These are phyloP conservation scores for Smallanthus sonchifolius DNA, from an alignment of 129 eudicot species.

Conservation along the genomic window DNA sequence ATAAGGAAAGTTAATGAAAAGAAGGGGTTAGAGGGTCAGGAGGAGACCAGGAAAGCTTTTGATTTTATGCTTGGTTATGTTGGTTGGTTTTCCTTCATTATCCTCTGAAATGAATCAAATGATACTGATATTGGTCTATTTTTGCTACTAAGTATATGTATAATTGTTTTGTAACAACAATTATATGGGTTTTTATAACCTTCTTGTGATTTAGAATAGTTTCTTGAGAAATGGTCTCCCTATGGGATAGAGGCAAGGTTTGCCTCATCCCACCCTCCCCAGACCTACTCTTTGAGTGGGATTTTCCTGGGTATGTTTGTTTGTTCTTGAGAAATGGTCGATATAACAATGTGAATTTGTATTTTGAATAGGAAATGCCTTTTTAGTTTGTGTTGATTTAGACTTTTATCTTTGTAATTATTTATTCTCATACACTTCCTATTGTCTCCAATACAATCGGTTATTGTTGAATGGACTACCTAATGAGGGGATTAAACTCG, in stretches of 20 bases:
- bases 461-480: neutral
- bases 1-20: constrained; percentile 91
- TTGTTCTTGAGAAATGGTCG: neutral
- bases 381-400: neutral
- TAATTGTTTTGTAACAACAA: neutral
- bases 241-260: too few species aligned
- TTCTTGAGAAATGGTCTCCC: neutral
- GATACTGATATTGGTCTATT: neutral
- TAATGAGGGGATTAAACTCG: neutral
- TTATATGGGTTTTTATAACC: neutral
- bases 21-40: constrained; percentile 93
- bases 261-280: too few species aligned
- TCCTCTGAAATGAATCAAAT: neutral
- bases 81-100: constrained; percentile 46
- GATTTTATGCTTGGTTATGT: constrained; percentile 89
- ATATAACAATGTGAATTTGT: neutral
- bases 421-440: neutral
- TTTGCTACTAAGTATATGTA: neutral
- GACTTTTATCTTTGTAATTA: neutral
- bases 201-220: neutral
- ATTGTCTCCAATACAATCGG: neutral
- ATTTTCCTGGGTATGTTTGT: too few species aligned
- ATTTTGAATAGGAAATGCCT: neutral
- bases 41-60: constrained; percentile 94
- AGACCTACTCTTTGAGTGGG: too few species aligned